These are phyloP conservation scores for Macadamia integrifolia DNA, from an alignment of 164 flowering plant genomes.

Conservation along the genomic window DNA sequence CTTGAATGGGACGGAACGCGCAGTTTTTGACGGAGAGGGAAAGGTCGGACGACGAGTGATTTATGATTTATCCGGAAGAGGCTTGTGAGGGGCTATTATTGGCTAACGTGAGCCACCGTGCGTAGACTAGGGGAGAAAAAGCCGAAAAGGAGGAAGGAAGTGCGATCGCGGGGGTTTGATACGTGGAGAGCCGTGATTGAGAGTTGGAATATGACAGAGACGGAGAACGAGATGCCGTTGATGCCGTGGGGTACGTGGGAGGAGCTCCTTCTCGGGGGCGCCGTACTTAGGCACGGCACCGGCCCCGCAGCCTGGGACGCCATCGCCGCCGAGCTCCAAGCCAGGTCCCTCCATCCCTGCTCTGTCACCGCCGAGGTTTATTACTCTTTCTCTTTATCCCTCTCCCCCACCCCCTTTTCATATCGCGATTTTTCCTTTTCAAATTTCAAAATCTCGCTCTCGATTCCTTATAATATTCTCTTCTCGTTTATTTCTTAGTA, in stretches of 20 bases:
- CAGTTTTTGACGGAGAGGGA: background rate
- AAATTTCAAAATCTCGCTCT: background rate
- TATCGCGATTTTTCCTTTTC: too few species aligned
- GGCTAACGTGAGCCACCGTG: slow-evolving; percentile 20
- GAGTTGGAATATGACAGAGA: slow-evolving; percentile 1
- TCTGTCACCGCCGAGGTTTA: slow-evolving; percentile 71
- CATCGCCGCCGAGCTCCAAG: slow-evolving; percentile 74
- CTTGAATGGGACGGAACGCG: background rate
- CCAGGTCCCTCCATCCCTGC: slow-evolving; percentile 41
- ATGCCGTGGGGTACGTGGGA: slow-evolving; percentile 89
- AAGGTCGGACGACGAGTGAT: background rate
- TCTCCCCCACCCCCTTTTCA: too few species aligned
- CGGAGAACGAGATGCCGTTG: slow-evolving; percentile 15
- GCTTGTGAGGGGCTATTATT: background rate
- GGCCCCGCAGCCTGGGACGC: slow-evolving; percentile 59
- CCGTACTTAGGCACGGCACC: slow-evolving; percentile 75
- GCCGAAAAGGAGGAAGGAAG: background rate
- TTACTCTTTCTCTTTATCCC: slow-evolving; percentile 2
- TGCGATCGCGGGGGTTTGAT: slow-evolving; percentile 4
- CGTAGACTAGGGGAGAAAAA: background rate
- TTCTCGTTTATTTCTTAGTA: background rate
- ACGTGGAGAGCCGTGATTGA: slow-evolving; percentile 20
- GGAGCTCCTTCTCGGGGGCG: slow-evolving; percentile 75
- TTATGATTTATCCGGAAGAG: background rate
- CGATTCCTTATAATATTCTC: too few species aligned